Evolutionary conservation across 306 rosid species (phyloP).

Genomic region (Prunus campanulata): DNA sequence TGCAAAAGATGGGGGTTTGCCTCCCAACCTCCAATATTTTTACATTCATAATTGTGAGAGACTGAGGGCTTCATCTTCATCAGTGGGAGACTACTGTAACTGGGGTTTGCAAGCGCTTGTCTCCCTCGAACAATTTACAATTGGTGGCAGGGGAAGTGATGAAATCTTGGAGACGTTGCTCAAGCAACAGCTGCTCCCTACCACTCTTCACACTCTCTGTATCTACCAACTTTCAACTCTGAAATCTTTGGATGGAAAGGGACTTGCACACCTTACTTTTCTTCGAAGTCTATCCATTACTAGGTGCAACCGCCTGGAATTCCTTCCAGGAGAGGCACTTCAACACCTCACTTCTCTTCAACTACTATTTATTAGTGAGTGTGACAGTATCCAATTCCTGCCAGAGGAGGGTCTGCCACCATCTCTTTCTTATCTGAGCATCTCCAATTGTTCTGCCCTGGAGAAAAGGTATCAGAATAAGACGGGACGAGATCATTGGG

Average conservation of each 20-base stretch:
- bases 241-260: background rate
- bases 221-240: background rate
- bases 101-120: background rate
- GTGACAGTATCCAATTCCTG: too few species aligned
- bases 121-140: background rate
- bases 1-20: background rate
- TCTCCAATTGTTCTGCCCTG: fast-evolving
- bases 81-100: background rate
- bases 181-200: background rate
- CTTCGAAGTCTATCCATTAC: fast-evolving
- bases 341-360: background rate
- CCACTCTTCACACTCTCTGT: background rate
- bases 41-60: fast-evolving
- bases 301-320: fast-evolving
- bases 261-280: background rate
- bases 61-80: background rate
- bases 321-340: background rate
- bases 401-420: background rate
- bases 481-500: background rate
- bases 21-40: background rate
- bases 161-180: background rate
- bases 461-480: background rate
- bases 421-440: fast-evolving
- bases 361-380: background rate
- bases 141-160: fast-evolving